Base-by-base conservation (phyloP, 768 basidiomycete species). In the Trametes cinnabarina region DNA sequence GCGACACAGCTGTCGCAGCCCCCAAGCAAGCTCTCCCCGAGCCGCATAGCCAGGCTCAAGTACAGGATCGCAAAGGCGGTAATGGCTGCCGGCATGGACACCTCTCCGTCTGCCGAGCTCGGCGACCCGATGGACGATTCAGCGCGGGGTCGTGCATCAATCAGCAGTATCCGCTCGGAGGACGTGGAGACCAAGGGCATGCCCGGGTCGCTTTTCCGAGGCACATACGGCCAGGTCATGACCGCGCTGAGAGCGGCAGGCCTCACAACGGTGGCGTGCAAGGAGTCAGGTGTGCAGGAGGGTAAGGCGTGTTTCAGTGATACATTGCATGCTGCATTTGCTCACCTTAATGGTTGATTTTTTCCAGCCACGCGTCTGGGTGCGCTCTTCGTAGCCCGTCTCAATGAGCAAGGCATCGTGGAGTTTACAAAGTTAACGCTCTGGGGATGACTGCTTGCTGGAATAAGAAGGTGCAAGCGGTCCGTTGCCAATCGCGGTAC, bases 191-290 rank as follows among this genome's bases (percentile, higher is more conserved):
- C 58, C 9, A 19, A 47, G 28, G 59, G 57, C 15, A n/a, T 46
- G 47, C 57, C 68, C n/a, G 65, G 68, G 40, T 67, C 74, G 26
- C 62, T 78, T 50, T 78, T 75, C 61, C 71, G 73, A 23, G 77
- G 77, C 23, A 78, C 77, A 19, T 78, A 76, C 61, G 77, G 77
- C 10, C 77, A 78, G 63, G 62, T 78, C 48, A 71, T 72, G 70
- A 57, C 65, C 22, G 77, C 77, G n/a, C 64, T 78, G 41, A 62
- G 72, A 47, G 66, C 57, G 15, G 77, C 73, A 1, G 76, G 77
- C 37, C 66, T 78, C 62, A 67, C 65, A 23, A 66, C 70, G 26
- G 65, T 65, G 5, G 70, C 71, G 10, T 78, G 72, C 47, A 42
- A 64, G 8, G 71, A 63, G 23, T 63, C 60, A 12, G 66, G 69